Evolutionary conservation across 2,329 filamentous ascomycete species (phyloP), one percentile per base, ranked within the genome.

Genomic region (Periconia macrospinosa): DNA sequence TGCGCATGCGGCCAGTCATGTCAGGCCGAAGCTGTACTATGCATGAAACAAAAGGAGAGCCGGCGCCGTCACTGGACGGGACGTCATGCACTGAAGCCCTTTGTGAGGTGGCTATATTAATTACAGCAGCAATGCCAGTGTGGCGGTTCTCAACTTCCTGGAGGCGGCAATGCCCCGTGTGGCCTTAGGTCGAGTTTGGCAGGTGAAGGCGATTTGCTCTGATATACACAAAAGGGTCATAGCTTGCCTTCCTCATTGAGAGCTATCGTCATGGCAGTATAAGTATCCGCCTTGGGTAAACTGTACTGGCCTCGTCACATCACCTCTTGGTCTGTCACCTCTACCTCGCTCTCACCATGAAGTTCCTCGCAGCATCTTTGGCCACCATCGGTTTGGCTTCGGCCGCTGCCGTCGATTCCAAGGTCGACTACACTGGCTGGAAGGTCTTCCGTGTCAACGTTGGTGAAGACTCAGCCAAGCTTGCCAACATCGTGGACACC

Each of bases 371-470:
- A 46, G 46, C 66, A 40, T 54, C 60, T 41, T 60, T 72, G 52
- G 67, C 71, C 45, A 68, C 65, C 37, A 47, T 69, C 20, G 65
- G 69, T 52, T 60, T 72, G 46, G 67, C 54, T 17, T 72, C 69
- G 49, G 70, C 70, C 11, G 67, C 65, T 35, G 62, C 68, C 10
- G 67, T 72, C 37, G 52, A 65, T 13, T 65, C 58, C 43, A 66
- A 61, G 37, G 58, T 69, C 57, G 66, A 56, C 58, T 75, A 75
- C 55, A 66, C 68, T 45, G 66, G 68, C 51, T 73, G 63, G 65
- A 72, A 72, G 49, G 72, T 74, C 15, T 71, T 67, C 52, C 70
- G 71, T 43, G 62, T 75, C 52, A 68, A 69, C 41, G 68, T 70
- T 11, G 67, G 65, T 33, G 54, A 61, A 20, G 59, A 70, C 40